Percentiles rank a stretch among this genome's conserved stretches.
phyloP scores from a whole-genome alignment of 257 asterid genomes.

The Striga asiatica region DNA sequence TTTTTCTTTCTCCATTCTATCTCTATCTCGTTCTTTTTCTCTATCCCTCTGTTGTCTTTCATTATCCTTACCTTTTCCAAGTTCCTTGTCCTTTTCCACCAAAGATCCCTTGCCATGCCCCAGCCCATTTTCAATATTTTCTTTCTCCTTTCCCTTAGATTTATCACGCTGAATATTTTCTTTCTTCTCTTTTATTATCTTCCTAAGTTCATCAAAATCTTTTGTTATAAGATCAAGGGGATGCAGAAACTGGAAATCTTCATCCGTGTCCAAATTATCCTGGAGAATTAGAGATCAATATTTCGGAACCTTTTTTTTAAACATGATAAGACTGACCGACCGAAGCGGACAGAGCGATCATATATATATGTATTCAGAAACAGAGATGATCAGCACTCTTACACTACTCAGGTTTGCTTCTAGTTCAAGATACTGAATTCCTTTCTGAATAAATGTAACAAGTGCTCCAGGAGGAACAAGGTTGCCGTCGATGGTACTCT shows the following conservation, averaged over 20 bases:
- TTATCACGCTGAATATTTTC: constrained; percentile 37
- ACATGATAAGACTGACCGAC: too few relatives aligned
- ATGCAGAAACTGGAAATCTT: constrained; percentile 56
- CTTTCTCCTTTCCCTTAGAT: constrained; percentile 45
- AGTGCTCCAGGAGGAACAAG: constrained; percentile 86
- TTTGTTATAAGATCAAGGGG: constrained; percentile 76
- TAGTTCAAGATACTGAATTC: constrained; percentile 63
- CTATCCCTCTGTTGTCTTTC: constrained; percentile 41
- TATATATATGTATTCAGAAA: too few relatives aligned
- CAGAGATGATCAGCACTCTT: too few relatives aligned
- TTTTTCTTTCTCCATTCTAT: constrained; percentile 10
- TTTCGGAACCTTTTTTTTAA: too few relatives aligned
- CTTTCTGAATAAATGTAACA: constrained; percentile 64
- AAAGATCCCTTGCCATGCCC: constrained; percentile 30
- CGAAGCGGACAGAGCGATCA: too few relatives aligned
- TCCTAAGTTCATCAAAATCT: constrained; percentile 49
- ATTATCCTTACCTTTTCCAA: constrained; percentile 21
- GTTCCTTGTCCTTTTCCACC: constrained; percentile 23
- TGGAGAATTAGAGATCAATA: constrained; percentile 32
- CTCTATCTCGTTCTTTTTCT: constrained; percentile 19
- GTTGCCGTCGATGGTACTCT: constrained; percentile 52
- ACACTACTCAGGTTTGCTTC: constrained; percentile 56
- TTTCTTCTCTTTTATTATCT: constrained; percentile 53
- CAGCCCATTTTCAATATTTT: constrained; percentile 26
- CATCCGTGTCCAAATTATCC: constrained; percentile 63